phyloP scores from a whole-genome alignment of 176 grass and related monocot genomes.

The Poa annua region DNA sequence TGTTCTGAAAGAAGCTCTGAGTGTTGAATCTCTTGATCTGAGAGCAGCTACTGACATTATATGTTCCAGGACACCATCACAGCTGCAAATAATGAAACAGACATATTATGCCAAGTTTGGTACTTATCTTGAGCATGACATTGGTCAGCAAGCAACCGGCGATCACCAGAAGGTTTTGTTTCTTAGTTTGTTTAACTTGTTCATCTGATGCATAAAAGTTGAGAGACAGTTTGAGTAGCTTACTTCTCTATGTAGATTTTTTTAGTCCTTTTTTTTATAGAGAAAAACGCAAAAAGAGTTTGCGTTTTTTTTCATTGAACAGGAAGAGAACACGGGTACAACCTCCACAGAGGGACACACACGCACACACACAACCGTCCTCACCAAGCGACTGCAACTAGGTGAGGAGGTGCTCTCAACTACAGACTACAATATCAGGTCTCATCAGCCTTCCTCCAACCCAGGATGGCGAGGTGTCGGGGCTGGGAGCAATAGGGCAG shows the following conservation, averaged over 20 bases:
- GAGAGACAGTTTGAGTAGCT: constrained; percentile 8
- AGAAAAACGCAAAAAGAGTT: too few relatives aligned
- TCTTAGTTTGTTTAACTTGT: constrained; percentile 37
- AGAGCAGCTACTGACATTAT: constrained; percentile 90
- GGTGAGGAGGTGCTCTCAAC: too few relatives aligned
- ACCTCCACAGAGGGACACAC: too few relatives aligned
- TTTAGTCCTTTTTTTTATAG: too few relatives aligned
- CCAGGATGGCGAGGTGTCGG: too few relatives aligned
- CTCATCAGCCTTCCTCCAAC: too few relatives aligned
- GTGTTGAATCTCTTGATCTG: constrained; percentile 66
- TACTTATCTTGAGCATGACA: constrained; percentile 81
- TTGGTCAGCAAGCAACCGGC: constrained; percentile 58
- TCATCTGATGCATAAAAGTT: constrained; percentile 20
- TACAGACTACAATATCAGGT: too few relatives aligned
- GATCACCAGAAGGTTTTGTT: constrained; percentile 89
- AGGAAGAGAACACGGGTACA: too few relatives aligned
- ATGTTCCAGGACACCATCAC: constrained; percentile 91
- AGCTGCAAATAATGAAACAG: constrained; percentile 95
- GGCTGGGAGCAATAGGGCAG: too few relatives aligned
- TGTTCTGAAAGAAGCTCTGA: constrained; percentile 69
- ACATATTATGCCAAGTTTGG: constrained; percentile 79
- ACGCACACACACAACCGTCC: too few relatives aligned
- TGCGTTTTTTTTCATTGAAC: too few relatives aligned
- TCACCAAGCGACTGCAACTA: too few relatives aligned
- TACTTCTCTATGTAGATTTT: constrained; percentile 26